phyloP scores from a whole-genome alignment of 208 protist genomes.

The Novymonas esmeraldas region DNA sequence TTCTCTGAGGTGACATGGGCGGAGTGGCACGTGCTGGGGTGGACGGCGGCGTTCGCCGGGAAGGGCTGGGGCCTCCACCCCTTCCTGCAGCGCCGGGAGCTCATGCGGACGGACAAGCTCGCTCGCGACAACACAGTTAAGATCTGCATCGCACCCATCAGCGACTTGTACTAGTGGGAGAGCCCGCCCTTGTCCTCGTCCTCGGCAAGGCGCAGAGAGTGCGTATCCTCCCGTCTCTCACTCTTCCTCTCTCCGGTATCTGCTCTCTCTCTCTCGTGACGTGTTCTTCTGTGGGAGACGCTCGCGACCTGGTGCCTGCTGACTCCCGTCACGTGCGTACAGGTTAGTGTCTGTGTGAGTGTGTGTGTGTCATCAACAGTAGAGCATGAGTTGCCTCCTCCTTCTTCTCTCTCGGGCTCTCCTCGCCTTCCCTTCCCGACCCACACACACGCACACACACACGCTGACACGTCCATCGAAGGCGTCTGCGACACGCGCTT shows the following conservation, averaged over 20 bases:
- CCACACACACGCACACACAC: neutral
- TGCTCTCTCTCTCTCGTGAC: too few relatives aligned
- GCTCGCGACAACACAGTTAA: conserved; percentile 72
- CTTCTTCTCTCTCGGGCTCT: too few relatives aligned
- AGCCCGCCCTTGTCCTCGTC: neutral
- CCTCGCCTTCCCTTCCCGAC: too few relatives aligned
- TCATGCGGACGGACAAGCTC: conserved; percentile 71
- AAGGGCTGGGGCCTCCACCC: conserved; percentile 77
- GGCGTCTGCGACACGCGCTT: neutral
- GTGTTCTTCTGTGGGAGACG: too few relatives aligned
- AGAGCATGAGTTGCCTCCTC: too few relatives aligned
- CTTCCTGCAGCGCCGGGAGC: conserved; percentile 58
- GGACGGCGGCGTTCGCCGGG: conserved; percentile 50
- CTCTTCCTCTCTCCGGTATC: too few relatives aligned
- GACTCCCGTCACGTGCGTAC: too few relatives aligned
- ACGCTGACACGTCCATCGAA: neutral
- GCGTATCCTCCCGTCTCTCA: too few relatives aligned
- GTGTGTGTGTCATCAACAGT: neutral
- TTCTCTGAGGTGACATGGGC: conserved; percentile 73
- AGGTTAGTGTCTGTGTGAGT: conserved; percentile 1
- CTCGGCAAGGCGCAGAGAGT: neutral
- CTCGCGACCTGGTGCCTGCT: too few relatives aligned
- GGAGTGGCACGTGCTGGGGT: conserved; percentile 72
- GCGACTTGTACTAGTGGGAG: conserved; percentile 56
- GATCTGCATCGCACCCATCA: conserved; percentile 69